Base-by-base conservation (phyloP, 2,329 filamentous ascomycete species). In the Xylaria sp. region DNA sequence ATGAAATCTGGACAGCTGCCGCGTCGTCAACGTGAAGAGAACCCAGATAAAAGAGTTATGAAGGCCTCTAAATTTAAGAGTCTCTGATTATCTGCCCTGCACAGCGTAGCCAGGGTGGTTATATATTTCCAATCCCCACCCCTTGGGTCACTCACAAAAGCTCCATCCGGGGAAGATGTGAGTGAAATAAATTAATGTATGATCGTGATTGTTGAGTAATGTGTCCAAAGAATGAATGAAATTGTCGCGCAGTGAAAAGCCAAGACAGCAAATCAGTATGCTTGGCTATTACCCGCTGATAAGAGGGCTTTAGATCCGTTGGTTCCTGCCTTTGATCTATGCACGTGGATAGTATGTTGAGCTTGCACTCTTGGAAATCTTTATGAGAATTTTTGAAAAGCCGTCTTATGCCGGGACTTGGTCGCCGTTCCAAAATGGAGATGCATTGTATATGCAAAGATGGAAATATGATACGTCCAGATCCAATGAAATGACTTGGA, bases 301-400 rank as follows among this genome's bases (percentile, higher is more conserved):
- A 42, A 12, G 37, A 63, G 23, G 35, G 12, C 25, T 12, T 27
- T 55, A 40, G 23, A 55, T 58, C 27, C 58, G 58, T 59, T 53
- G 48, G 62, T 35, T 59, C 57, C 57, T 54, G 63, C 57, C 57
- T 32, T 48, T 18, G 23, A 44, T 63, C 32, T 66, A 60, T 65
- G 50, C 42, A 60, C 21, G 42, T 58, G 25, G 57, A 48, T 63
- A 51, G 37, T 67, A 61, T 69, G 58, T 29, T 42, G 42, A 62
- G 67, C 69, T 69, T 63, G 69, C 69, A 67, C 69, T 54, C 42
- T 55, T 65, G 54, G n/a, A 69, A 69, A 69, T 69, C 67, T 71
- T 70, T 71, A 6, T 55, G 18, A 40, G 21, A 64, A 71, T 58
- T 63, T 18, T 65, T 59, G 53, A 2, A 35, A 70, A 53, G 29